Conservation (phyloP, 306 rosid genomes). For the Cotoneaster glaucophyllus region DNA sequence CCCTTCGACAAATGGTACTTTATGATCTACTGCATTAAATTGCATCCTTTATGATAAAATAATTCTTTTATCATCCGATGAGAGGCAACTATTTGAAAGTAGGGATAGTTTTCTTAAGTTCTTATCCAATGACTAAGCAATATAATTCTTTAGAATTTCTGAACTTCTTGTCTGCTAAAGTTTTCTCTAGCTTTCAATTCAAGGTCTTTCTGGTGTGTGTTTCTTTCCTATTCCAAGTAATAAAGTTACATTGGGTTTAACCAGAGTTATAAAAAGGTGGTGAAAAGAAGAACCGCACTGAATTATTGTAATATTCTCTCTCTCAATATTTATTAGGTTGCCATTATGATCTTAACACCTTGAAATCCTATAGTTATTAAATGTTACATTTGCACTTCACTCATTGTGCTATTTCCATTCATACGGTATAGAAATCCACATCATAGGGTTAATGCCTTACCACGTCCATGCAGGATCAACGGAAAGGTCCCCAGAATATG, state of each 20-base stretch:
- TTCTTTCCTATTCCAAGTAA: neutral
- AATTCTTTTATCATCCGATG: neutral
- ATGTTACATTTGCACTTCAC: neutral
- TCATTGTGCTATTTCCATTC: neutral
- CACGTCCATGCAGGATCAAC: conserved; percentile 51
- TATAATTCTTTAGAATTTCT: neutral
- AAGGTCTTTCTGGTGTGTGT: neutral
- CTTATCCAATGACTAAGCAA: neutral
- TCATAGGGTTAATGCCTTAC: conserved; percentile 15
- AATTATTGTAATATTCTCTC: neutral
- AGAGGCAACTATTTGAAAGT: neutral
- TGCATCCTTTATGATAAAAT: neutral
- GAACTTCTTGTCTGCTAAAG: neutral
- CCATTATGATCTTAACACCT: neutral
- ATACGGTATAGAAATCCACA: neutral
- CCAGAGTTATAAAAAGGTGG: neutral
- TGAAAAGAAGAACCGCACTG: neutral
- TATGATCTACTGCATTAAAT: conserved; percentile 3
- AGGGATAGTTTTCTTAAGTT: neutral
- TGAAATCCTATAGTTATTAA: neutral
- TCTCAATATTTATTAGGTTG: neutral
- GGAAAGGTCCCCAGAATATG: conserved; percentile 76
- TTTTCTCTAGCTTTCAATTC: neutral
- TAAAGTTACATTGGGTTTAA: neutral
- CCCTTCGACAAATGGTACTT: conserved; percentile 69